Percentiles rank a stretch among this genome's conserved stretches.
These are phyloP conservation scores for Phytophthora multivora DNA, from an alignment of 352 stramenopile genomes.

Conservation along the genomic window DNA sequence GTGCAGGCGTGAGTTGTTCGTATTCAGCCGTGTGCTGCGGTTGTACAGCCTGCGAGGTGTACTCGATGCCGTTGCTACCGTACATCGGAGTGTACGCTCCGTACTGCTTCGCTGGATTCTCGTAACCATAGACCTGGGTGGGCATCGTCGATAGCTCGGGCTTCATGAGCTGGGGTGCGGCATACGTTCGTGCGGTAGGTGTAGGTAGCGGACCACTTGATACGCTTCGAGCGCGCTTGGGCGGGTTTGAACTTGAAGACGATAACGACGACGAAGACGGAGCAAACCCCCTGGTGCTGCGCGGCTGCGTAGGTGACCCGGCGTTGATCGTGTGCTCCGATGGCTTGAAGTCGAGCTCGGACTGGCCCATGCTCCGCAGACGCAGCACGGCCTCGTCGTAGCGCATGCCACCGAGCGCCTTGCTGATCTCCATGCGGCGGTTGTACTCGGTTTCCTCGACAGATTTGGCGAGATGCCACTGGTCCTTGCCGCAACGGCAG, in stretches of 20 bases:
- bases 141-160: constrained; percentile 32
- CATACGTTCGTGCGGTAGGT: constrained; percentile 31
- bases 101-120: constrained; percentile 35
- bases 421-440: constrained; percentile 83
- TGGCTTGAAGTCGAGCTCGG: constrained; percentile 60
- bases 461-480: constrained; percentile 85
- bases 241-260: constrained; percentile 15
- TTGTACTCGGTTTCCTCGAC: constrained; percentile 87
- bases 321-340: constrained; percentile 43
- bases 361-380: constrained; percentile 63
- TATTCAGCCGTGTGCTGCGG: constrained; percentile 35
- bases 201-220: constrained; percentile 37
- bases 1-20: constrained; percentile 57
- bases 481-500: constrained; percentile 77
- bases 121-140: constrained; percentile 35
- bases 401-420: constrained; percentile 76
- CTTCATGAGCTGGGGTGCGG: constrained; percentile 30
- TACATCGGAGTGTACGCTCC: constrained; percentile 33
- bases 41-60: constrained; percentile 19
- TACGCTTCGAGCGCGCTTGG: constrained; percentile 33
- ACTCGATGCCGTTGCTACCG: constrained; percentile 37
- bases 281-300: constrained; percentile 18
- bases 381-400: constrained; percentile 81
- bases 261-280: constrained; percentile 8
- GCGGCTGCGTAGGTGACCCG: constrained; percentile 27